Conservation (phyloP, 2,329 filamentous ascomycete genomes). For the Ophiostoma quercus region DNA sequence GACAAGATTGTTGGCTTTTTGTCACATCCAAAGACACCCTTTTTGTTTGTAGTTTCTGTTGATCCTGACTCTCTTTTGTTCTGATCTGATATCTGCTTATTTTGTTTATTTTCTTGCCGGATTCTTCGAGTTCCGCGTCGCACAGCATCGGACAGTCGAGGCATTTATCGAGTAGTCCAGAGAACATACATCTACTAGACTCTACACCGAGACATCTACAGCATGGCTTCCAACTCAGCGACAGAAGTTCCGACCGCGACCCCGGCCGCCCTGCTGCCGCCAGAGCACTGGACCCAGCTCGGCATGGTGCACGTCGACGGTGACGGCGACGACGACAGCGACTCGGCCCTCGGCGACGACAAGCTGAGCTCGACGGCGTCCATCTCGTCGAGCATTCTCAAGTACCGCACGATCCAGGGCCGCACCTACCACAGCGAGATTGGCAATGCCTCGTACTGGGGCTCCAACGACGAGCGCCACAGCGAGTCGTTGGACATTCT, state of each 20-base stretch:
- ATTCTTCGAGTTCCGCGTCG: background rate
- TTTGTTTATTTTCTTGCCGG: background rate
- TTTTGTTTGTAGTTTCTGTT: too few relatives aligned
- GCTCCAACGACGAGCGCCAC: constrained; percentile 33
- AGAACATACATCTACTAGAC: too few relatives aligned
- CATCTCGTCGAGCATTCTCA: constrained; percentile 32
- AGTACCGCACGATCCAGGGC: constrained; percentile 33
- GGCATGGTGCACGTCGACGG: constrained; percentile 7
- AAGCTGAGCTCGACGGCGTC: constrained; percentile 31
- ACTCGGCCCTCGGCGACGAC: constrained; percentile 19
- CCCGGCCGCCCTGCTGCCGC: background rate
- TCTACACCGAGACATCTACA: background rate
- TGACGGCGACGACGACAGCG: constrained; percentile 14
- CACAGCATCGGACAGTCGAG: background rate
- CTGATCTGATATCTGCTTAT: too few relatives aligned
- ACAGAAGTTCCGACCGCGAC: background rate
- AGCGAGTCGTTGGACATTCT: constrained; percentile 34
- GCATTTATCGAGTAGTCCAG: background rate
- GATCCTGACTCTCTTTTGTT: too few relatives aligned
- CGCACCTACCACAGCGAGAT: constrained; percentile 34
- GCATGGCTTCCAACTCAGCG: background rate
- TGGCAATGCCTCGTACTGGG: constrained; percentile 32
- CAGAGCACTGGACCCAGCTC: constrained; percentile 15
- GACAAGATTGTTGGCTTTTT: background rate
- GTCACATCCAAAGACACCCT: too few relatives aligned